Percentiles rank a stretch among this genome's conserved stretches.
Conservation (phyloP, 495 filamentous ascomycete species). For the Elaphomyces granulatus region DNA sequence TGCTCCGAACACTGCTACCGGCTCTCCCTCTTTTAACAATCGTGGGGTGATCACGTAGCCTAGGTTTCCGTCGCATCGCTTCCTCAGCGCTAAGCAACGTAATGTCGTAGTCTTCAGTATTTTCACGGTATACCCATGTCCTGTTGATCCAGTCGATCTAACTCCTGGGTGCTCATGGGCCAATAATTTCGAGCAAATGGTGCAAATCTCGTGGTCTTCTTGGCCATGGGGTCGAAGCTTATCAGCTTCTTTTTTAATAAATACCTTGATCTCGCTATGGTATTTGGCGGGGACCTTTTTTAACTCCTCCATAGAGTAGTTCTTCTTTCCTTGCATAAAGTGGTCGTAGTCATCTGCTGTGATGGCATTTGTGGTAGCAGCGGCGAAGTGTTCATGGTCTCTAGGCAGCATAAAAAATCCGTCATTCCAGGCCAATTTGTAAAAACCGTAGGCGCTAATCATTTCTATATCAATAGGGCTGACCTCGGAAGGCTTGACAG, state of each 20-base stretch:
- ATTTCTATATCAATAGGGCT: not conserved
- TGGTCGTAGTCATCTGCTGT: not conserved
- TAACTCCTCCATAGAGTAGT: not conserved
- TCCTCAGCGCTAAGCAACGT: no score
- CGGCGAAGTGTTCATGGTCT: not conserved
- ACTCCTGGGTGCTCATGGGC: not conserved
- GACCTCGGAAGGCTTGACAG: no score
- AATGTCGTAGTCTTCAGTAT: no score
- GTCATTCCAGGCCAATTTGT: not conserved
- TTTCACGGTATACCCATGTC: no score
- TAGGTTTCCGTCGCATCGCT: no score
- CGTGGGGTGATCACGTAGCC: no score
- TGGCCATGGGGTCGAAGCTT: not conserved
- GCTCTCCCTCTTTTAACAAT: no score
- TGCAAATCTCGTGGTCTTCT: not conserved
- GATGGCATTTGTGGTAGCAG: not conserved
- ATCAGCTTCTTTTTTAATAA: not conserved
- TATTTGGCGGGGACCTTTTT: not conserved
- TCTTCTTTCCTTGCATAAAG: not conserved
- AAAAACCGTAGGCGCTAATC: not conserved
- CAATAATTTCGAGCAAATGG: not conserved
- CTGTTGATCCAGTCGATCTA: no score
- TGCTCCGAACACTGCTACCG: no score
- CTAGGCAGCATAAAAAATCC: not conserved
- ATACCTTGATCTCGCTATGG: not conserved